phyloP scores from a whole-genome alignment of 192 early-diverging fungal species.

The Cladochytrium replicatum region DNA sequence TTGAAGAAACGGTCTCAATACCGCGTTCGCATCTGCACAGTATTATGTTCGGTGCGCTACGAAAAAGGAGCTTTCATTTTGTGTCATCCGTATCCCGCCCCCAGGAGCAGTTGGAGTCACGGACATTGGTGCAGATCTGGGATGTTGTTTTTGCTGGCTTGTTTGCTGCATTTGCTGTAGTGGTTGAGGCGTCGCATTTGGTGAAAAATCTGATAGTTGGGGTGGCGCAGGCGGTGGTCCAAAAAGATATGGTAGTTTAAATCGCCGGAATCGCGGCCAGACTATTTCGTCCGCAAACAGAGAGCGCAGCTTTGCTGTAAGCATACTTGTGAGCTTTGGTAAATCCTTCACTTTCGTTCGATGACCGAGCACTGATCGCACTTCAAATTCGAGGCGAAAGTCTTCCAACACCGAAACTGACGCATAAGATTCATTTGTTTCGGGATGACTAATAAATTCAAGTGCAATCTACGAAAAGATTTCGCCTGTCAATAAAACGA shows the following conservation, averaged over 20 bases:
- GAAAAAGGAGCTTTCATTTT: no score
- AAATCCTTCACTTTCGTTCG: constrained; percentile 95
- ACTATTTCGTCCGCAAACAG: constrained; percentile 66
- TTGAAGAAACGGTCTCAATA: no score
- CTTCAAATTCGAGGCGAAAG: constrained; percentile 66
- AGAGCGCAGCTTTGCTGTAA: constrained; percentile 57
- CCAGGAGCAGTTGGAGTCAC: no score
- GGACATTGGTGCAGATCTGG: no score
- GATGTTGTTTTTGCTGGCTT: no score
- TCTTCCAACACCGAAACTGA: constrained; percentile 41
- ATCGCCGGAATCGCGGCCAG: constrained; percentile 58
- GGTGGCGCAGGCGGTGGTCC: no score
- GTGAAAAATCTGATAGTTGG: no score
- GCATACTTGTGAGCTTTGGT: constrained; percentile 82
- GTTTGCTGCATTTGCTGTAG: no score
- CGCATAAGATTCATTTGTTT: constrained; percentile 33
- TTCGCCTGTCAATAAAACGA: background rate
- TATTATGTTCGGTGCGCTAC: no score
- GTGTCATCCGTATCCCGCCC: no score
- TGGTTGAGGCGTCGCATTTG: no score
- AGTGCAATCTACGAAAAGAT: constrained; percentile 24
- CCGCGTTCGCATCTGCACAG: no score
- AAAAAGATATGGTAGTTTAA: constrained; percentile 42
- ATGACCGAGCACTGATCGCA: constrained; percentile 85
- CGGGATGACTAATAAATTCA: constrained; percentile 43